phyloP scores from a whole-genome alignment of 2,329 filamentous ascomycete species.

The Stagonosporopsis tanaceti region DNA sequence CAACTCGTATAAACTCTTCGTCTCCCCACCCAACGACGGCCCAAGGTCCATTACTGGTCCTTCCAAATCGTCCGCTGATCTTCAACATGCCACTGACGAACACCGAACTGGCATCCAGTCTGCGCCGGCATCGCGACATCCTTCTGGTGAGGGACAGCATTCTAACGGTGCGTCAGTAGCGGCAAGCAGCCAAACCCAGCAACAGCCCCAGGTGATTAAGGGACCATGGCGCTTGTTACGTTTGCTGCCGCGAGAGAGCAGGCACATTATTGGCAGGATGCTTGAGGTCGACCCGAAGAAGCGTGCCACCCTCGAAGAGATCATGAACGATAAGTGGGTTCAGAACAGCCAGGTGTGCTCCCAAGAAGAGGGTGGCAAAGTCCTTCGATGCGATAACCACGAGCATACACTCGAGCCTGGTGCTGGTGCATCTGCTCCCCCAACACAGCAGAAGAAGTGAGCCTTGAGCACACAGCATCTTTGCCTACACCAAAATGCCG shows the following conservation, averaged over 20 bases:
- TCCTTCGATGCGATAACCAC: slow-evolving; percentile 79
- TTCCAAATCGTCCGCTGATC: slow-evolving; percentile 44
- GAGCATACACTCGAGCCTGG: slow-evolving; percentile 82
- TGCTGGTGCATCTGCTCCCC: slow-evolving; percentile 41
- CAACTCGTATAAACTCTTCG: slow-evolving; percentile 94
- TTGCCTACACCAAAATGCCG: not conserved
- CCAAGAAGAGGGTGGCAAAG: slow-evolving; percentile 75
- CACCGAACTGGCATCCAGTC: slow-evolving; percentile 43
- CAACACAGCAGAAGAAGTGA: slow-evolving; percentile 48
- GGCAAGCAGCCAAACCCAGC: slow-evolving; percentile 54
- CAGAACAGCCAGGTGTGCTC: slow-evolving; percentile 82
- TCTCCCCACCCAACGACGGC: slow-evolving; percentile 74
- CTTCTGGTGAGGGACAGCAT: slow-evolving; percentile 36
- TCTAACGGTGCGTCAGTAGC: slow-evolving; percentile 27
- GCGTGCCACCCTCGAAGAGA: slow-evolving; percentile 84
- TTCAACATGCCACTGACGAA: slow-evolving; percentile 49
- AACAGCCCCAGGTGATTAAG: slow-evolving; percentile 73
- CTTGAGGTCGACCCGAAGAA: slow-evolving; percentile 85
- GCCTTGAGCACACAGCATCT: slow-evolving; percentile 7
- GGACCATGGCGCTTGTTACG: slow-evolving; percentile 91
- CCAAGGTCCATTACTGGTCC: slow-evolving; percentile 42
- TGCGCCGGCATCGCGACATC: slow-evolving; percentile 53
- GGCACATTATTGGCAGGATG: slow-evolving; percentile 92
- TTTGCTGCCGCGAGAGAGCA: slow-evolving; percentile 84
- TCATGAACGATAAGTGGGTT: slow-evolving; percentile 91